These are phyloP conservation scores for Elsinoe ampelina DNA, from an alignment of 2,329 filamentous ascomycete species.

Conservation along the genomic window DNA sequence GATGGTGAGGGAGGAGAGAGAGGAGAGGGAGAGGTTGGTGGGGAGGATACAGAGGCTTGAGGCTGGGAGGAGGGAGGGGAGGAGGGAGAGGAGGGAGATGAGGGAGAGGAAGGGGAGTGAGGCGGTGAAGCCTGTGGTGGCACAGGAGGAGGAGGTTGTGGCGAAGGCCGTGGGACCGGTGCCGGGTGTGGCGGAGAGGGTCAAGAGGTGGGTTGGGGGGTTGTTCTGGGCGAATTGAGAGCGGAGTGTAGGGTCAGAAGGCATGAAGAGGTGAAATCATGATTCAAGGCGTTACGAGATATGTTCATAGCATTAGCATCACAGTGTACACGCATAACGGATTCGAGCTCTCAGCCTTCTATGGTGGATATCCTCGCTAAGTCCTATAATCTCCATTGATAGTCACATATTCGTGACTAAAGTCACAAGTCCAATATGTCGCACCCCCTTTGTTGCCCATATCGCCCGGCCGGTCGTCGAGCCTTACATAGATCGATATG, in stretches of 20 bases:
- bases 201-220: not conserved
- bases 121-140: not conserved
- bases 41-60: conserved; percentile 8
- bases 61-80: not conserved
- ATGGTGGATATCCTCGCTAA: conserved; percentile 22
- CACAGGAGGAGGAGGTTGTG: not conserved
- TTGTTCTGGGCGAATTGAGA: conserved; percentile 6
- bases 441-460: conserved; percentile 38
- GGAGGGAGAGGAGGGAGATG: not conserved
- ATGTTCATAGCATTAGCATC: not conserved
- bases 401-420: conserved; percentile 71
- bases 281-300: not conserved
- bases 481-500: conserved; percentile 64
- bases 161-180: not conserved
- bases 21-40: conserved; percentile 4
- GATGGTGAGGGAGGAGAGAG: conserved; percentile 10
- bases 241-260: not conserved
- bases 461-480: conserved; percentile 45
- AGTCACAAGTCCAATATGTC: conserved; percentile 78
- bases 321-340: not conserved
- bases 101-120: not conserved
- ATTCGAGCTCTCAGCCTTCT: too few relatives aligned
- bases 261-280: not conserved
- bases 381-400: conserved; percentile 61
- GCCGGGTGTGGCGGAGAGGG: not conserved